Evolutionary conservation across 805 yeast species (phyloP).

Genomic region (Candida oleophila): DNA sequence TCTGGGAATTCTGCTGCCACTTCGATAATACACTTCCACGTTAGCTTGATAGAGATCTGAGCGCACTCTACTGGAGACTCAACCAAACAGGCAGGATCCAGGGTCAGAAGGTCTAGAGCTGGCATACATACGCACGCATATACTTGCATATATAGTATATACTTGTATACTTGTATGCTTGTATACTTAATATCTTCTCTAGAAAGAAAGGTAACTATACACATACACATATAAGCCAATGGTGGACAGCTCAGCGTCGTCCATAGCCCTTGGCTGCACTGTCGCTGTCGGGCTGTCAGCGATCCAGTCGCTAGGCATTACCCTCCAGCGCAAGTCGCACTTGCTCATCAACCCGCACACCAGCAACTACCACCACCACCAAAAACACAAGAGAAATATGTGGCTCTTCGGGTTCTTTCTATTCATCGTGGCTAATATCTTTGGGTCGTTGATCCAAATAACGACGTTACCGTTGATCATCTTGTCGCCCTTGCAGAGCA

Average conservation of each 20-base stretch:
- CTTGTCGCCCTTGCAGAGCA: slow-evolving; percentile 79
- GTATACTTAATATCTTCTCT: too few species aligned
- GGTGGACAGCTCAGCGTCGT: slow-evolving; percentile 10
- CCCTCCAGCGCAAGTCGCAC: slow-evolving; percentile 79
- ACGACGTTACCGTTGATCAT: slow-evolving; percentile 80
- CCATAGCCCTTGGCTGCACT: slow-evolving; percentile 56
- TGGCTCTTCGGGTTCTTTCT: slow-evolving; percentile 77
- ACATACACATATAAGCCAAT: too few species aligned
- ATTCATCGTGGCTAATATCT: slow-evolving; percentile 69
- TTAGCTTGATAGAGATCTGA: too few species aligned
- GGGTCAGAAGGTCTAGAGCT: too few species aligned
- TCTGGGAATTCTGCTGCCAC: too few species aligned
- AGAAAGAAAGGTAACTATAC: too few species aligned
- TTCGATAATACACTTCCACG: too few species aligned
- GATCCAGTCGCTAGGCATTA: slow-evolving; percentile 76
- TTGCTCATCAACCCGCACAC: slow-evolving; percentile 38
- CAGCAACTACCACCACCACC: slow-evolving; percentile 30
- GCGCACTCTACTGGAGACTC: too few species aligned
- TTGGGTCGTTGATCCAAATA: slow-evolving; percentile 82
- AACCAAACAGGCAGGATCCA: too few species aligned
- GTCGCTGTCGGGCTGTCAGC: slow-evolving; percentile 78
- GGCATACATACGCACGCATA: too few species aligned
- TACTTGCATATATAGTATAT: too few species aligned
- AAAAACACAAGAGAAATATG: slow-evolving; percentile 47
- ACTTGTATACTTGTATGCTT: too few species aligned